These are phyloP conservation scores for Periconia macrospinosa DNA, from an alignment of 2,329 filamentous ascomycete genomes.

Conservation along the genomic window DNA sequence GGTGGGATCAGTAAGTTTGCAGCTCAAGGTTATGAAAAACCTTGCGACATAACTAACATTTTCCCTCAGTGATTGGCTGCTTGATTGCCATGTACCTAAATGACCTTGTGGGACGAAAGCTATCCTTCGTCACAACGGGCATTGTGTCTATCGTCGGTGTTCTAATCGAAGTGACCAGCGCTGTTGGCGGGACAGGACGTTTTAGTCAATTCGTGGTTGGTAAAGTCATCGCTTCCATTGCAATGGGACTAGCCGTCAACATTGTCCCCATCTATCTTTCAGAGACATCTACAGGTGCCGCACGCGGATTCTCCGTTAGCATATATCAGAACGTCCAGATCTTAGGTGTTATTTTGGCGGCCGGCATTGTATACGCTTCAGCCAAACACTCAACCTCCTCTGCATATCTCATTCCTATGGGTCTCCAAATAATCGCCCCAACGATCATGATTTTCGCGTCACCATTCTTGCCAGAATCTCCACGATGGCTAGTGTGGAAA, in stretches of 20 bases:
- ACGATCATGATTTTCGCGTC: slow-evolving; percentile 5
- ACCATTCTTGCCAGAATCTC: slow-evolving; percentile 9
- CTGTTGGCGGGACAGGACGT: slow-evolving; percentile 1
- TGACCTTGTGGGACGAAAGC: slow-evolving; percentile 7
- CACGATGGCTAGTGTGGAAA: slow-evolving; percentile 13
- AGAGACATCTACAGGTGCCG: slow-evolving; percentile 9
- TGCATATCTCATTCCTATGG: slow-evolving; percentile 9
- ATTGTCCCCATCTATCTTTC: slow-evolving; percentile 14
- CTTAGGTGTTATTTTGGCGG: slow-evolving; percentile 10
- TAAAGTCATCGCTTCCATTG: slow-evolving; percentile 14
- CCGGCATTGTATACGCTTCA: slow-evolving; percentile 11
- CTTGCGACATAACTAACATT: background rate
- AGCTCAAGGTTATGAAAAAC: background rate
- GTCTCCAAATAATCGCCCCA: slow-evolving; percentile 9
- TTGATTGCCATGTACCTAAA: slow-evolving; percentile 12
- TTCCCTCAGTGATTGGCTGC: slow-evolving; percentile 9
- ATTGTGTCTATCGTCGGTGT: slow-evolving; percentile 11
- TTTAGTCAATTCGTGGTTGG: slow-evolving; percentile 13
- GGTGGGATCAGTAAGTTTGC: slow-evolving; percentile 8
- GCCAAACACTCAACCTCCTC: slow-evolving; percentile 3
- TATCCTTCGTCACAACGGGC: slow-evolving; percentile 9
- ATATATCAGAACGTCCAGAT: slow-evolving; percentile 14
- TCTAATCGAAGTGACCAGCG: slow-evolving; percentile 11
- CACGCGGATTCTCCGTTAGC: slow-evolving; percentile 10
- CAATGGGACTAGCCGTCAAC: slow-evolving; percentile 12